Conservation (phyloP, 176 grass and related monocot species). For the Rhynchospora tenuis region DNA sequence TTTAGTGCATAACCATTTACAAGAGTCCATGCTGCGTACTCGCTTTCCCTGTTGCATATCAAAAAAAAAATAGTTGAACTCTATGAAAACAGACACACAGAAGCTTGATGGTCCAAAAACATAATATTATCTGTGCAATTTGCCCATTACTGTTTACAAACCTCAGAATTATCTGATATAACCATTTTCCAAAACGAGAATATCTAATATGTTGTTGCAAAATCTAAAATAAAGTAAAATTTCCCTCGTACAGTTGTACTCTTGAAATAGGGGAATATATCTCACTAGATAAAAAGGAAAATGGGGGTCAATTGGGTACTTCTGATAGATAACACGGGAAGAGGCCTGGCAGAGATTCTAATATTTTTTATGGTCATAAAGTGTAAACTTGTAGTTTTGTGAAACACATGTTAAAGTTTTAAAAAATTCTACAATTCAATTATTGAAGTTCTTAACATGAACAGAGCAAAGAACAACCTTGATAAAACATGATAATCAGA, state of each 20-base stretch:
- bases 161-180: constrained; percentile 8
- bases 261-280: not conserved
- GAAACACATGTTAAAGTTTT: not conserved
- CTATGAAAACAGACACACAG: not conserved
- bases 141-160: not conserved
- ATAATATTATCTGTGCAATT: constrained; percentile 11
- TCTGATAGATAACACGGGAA: not conserved
- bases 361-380: not conserved
- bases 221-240: not conserved
- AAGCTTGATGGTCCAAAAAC: not conserved
- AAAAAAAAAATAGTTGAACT: constrained; percentile 17
- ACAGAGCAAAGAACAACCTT: constrained; percentile 39
- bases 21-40: constrained; percentile 95
- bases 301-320: not conserved
- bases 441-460: not conserved
- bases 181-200: not conserved
- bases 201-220: not conserved
- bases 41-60: constrained; percentile 61
- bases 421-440: not conserved
- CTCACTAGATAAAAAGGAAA: not conserved
- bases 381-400: not conserved
- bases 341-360: not conserved
- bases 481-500: constrained; percentile 79
- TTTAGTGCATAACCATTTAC: constrained; percentile 98
- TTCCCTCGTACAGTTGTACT: not conserved